Conservation (phyloP, 2,329 filamentous ascomycete species). For the Aspergillus carbonarius region DNA sequence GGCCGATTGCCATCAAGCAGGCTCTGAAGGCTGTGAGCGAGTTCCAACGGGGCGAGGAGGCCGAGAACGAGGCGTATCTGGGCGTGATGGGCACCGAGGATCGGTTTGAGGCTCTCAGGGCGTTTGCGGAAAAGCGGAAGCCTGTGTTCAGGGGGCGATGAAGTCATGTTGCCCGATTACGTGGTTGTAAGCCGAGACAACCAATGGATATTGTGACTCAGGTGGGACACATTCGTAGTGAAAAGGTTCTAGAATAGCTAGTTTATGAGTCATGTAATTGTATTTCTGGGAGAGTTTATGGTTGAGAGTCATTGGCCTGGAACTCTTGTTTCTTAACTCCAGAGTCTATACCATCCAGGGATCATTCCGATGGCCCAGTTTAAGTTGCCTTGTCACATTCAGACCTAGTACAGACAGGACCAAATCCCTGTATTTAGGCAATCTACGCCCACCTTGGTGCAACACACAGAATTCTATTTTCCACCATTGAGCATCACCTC, state of each 20-base stretch:
- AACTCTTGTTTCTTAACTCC: neutral
- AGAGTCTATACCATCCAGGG: too few species aligned
- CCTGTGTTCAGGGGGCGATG: slow-evolving; percentile 64
- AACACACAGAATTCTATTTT: too few species aligned
- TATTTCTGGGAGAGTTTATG: neutral
- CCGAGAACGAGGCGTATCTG: slow-evolving; percentile 87
- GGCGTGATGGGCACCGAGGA: slow-evolving; percentile 81
- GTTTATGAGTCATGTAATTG: neutral
- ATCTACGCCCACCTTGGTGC: too few species aligned
- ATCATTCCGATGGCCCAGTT: too few species aligned
- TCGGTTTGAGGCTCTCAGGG: slow-evolving; percentile 79
- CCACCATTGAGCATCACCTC: too few species aligned
- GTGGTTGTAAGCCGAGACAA: neutral
- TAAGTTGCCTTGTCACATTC: too few species aligned
- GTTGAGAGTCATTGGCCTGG: neutral
- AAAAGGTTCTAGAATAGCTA: neutral
- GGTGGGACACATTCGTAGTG: neutral
- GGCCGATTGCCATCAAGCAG: slow-evolving; percentile 76
- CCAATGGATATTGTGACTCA: neutral
- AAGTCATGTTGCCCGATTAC: slow-evolving; percentile 12
- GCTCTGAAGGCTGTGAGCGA: slow-evolving; percentile 75
- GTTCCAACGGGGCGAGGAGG: slow-evolving; percentile 64
- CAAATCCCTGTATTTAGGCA: too few species aligned
- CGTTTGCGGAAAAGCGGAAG: slow-evolving; percentile 76
- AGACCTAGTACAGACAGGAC: too few species aligned